phyloP scores from a whole-genome alignment of 805 yeast species.

The Myxozyma mucilagina region DNA sequence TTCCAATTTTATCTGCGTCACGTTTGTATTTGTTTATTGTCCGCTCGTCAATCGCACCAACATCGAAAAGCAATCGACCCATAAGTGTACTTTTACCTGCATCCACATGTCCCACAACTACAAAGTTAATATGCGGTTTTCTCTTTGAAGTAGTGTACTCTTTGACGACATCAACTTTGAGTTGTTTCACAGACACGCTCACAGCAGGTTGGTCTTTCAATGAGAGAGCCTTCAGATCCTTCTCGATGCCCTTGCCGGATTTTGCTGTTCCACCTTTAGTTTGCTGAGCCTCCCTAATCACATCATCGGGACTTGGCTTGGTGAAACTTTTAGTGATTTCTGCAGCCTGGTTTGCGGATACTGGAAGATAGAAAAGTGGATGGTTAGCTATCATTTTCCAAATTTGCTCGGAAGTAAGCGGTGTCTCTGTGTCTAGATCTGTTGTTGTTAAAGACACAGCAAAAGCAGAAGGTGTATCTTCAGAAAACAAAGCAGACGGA shows the following conservation, averaged over 20 bases:
- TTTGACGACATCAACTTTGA: slow-evolving; percentile 45
- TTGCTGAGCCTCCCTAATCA: slow-evolving; percentile 57
- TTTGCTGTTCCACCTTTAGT: slow-evolving; percentile 23
- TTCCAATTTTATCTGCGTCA: slow-evolving; percentile 68
- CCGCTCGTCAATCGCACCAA: slow-evolving; percentile 64
- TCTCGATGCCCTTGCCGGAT: slow-evolving; percentile 9
- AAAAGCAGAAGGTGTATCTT: slow-evolving; percentile 23
- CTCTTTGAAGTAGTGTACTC: slow-evolving; percentile 43
- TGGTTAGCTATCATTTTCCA: slow-evolving; percentile 45
- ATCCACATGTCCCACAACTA: slow-evolving; percentile 79
- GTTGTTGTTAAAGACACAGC: slow-evolving; percentile 14
- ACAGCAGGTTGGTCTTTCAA: slow-evolving; percentile 40
- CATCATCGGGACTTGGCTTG: slow-evolving; percentile 83
- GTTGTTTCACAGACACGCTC: slow-evolving; percentile 39
- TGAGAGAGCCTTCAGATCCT: slow-evolving; percentile 16
- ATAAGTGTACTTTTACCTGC: slow-evolving; percentile 81
- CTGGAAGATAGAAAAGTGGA: slow-evolving; percentile 39
- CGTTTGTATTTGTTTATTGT: slow-evolving; percentile 61
- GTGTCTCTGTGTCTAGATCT: neutral
- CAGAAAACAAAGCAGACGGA: slow-evolving; percentile 22
- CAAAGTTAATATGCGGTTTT: slow-evolving; percentile 67
- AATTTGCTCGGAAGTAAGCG: slow-evolving; percentile 15
- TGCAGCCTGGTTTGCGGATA: slow-evolving; percentile 38
- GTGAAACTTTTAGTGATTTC: slow-evolving; percentile 55
- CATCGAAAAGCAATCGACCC: slow-evolving; percentile 69